Base-by-base conservation (phyloP, 1,284 basidiomycete species). In the Microbotryum violaceum region DNA sequence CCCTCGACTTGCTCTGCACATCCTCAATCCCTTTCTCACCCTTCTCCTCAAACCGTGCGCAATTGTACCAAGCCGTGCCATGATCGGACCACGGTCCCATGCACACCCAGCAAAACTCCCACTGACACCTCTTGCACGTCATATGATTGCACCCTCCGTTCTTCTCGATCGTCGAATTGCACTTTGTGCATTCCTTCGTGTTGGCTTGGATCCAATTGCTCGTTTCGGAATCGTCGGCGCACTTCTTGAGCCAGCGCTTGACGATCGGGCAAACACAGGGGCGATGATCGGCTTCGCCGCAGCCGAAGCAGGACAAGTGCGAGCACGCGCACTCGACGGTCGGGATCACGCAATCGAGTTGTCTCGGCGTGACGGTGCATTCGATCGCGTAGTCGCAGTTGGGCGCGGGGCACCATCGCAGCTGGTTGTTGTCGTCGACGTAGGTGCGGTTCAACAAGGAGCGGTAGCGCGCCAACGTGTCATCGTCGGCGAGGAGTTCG, bases 151-250 rank as follows among this genome's bases (percentile, higher is more conserved):
- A 97, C 6, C 94, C 93, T n/a, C 94, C 93, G 71, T 97, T 97
- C 86, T 98, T 97, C 82, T 98, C 93, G 68, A 98, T 97, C 56
- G 93, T 97, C 70, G 91, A 92, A 74, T 89, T 85, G 76, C 94
- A 98, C 74, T 91, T 87, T 51, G 85, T 82, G 74, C 94, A 98
- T 76, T 98, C 94, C 79, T 98, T 97, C 55, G 94, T 98, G 75
- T 98, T 97, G 70, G 92, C 97, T 81, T 89, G 91, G 78, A 98
- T 93, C 94, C 94, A 98, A 75, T 98, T 97, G 47, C 92, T 91
- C 21, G 94, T 98, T 79, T 98, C 96, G 69, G 88, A 91, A 74
- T 98, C 94, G 75, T 98, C 94, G 60, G 85, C 85, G 76, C 94
- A 97, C 77, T 98, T 98, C 82, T 89, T 91, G 72, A 96, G 78